Conservation (phyloP, 2,329 filamentous ascomycete species). For the Calonectria ilicicola region DNA sequence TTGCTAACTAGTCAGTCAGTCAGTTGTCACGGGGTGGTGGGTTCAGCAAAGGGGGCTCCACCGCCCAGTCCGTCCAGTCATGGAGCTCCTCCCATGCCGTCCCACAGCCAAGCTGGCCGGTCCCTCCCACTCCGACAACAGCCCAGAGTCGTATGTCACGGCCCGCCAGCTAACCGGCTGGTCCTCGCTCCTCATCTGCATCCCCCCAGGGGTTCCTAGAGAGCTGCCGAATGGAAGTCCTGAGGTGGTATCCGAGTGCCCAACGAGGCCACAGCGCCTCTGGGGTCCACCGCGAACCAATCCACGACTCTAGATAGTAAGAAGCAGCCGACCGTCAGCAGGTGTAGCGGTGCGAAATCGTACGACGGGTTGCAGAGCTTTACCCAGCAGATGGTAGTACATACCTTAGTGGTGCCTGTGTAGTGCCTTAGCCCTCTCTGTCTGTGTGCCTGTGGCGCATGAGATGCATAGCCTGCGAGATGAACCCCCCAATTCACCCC, state of each 20-base stretch:
- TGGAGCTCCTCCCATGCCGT: slow-evolving; percentile 23
- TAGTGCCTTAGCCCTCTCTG: too few species aligned
- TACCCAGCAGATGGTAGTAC: background rate
- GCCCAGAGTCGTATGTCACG: slow-evolving; percentile 35
- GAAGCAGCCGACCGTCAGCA: slow-evolving; percentile 41
- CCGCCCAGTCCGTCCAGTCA: slow-evolving; percentile 12
- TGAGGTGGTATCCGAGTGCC: background rate
- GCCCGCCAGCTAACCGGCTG: slow-evolving; percentile 25
- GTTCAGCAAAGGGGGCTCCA: slow-evolving; percentile 16
- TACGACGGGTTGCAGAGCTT: slow-evolving; percentile 31
- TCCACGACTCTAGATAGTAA: slow-evolving; percentile 33
- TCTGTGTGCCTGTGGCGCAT: slow-evolving; percentile 20
- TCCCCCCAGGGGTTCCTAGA: background rate
- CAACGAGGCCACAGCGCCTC: slow-evolving; percentile 12
- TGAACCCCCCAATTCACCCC: background rate
- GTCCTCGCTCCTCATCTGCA: slow-evolving; percentile 13
- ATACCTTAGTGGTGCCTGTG: too few species aligned
- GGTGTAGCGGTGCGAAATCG: slow-evolving; percentile 46
- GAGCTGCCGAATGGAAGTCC: slow-evolving; percentile 13
- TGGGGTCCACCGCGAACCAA: slow-evolving; percentile 28
- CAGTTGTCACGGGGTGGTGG: slow-evolving; percentile 19
- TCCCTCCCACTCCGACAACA: slow-evolving; percentile 22
- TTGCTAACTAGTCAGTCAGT: slow-evolving; percentile 13
- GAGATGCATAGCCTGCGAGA: background rate
- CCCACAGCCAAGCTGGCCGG: slow-evolving; percentile 5